Percentiles rank a stretch among this genome's conserved stretches.
Evolutionary conservation across 441 rosid species (phyloP).

Genomic region (Gossypium trilobum): DNA sequence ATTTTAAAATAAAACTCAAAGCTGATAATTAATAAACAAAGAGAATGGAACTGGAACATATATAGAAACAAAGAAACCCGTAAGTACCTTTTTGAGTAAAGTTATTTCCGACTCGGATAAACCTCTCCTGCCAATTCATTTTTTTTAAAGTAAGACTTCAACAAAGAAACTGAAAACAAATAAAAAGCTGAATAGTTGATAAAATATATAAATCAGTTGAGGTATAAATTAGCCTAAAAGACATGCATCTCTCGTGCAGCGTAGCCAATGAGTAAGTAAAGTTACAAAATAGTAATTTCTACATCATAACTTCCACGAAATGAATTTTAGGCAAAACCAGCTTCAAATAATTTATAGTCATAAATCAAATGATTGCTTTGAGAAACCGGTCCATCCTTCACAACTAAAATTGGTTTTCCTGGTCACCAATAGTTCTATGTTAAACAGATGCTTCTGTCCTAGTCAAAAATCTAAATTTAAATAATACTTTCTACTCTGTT

Average conservation of each 20-base stretch:
- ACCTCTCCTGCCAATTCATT: conserved; percentile 68
- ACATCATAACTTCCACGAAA: neutral
- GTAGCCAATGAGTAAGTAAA: neutral
- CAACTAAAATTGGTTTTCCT: neutral
- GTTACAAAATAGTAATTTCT: neutral
- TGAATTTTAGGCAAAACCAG: neutral
- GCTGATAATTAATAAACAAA: conserved; percentile 3
- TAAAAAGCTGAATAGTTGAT: neutral
- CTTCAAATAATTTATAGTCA: neutral
- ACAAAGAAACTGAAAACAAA: conserved; percentile 4
- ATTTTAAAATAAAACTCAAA: conserved; percentile 1
- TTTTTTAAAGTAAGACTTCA: conserved; percentile 18
- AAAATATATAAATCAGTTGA: neutral
- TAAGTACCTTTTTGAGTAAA: conserved; percentile 68
- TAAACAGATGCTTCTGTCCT: neutral
- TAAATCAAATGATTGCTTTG: neutral
- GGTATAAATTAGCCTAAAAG: neutral
- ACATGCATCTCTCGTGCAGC: neutral
- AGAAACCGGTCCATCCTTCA: neutral
- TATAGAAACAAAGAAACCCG: neutral
- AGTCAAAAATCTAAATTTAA: neutral
- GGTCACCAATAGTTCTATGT: neutral
- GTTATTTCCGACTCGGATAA: conserved; percentile 69
- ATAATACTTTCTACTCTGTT: neutral
- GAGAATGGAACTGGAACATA: conserved; percentile 9